A percentile compares a stretch with the other conserved stretches of the same genome.
Conservation (phyloP, 495 filamentous ascomycete species). For the Viridothelium virens region DNA sequence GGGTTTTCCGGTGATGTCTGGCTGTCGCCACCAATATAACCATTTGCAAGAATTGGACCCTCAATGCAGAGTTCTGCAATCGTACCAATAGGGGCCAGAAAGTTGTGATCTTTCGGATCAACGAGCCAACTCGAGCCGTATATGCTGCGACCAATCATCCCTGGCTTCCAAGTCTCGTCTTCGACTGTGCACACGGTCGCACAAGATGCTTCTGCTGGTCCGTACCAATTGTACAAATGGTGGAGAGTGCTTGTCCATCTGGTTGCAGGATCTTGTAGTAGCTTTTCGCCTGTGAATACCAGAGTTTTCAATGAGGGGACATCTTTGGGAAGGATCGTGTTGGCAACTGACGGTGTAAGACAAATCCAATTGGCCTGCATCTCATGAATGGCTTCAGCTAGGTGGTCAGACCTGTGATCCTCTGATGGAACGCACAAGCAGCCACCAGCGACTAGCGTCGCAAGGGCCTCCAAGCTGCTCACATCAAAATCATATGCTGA, state of each 20-base stretch:
- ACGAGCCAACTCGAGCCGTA: constrained; percentile 35
- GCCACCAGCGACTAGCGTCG: constrained; percentile 79
- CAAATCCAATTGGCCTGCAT: constrained; percentile 80
- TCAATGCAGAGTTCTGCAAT: no score
- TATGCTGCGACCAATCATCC: constrained; percentile 39
- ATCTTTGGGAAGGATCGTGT: constrained; percentile 54
- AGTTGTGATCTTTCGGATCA: constrained; percentile 24
- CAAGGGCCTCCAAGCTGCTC: constrained; percentile 77
- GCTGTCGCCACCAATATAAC: no score
- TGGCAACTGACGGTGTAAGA: constrained; percentile 62
- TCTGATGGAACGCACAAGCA: constrained; percentile 67
- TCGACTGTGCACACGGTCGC: no score
- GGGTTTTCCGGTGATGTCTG: no score
- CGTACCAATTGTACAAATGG: constrained; percentile 58
- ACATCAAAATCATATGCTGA: constrained; percentile 86
- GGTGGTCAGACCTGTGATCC: constrained; percentile 69
- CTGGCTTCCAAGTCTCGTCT: constrained; percentile 36
- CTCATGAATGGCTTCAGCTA: constrained; percentile 57
- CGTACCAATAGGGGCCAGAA: no score
- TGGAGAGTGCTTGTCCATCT: background rate
- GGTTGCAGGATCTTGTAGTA: background rate
- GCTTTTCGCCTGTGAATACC: no score
- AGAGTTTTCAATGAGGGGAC: constrained; percentile 42
- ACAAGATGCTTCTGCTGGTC: constrained; percentile 79
- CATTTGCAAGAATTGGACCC: no score